Evolutionary conservation across 2,329 filamentous ascomycete genomes (phyloP).

Genomic region (Paecilomyces variotii): DNA sequence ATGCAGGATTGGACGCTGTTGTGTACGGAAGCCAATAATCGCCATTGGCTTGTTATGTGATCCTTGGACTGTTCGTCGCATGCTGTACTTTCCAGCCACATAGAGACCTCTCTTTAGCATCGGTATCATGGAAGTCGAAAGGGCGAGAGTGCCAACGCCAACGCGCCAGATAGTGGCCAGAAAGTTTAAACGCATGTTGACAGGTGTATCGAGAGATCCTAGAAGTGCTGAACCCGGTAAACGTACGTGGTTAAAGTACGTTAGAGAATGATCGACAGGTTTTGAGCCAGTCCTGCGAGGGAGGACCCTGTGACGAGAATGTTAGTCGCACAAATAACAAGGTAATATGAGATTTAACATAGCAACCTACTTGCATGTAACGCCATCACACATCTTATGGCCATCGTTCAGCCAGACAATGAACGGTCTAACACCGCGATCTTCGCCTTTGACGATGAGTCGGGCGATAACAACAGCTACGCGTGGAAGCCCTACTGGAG

Average conservation of each 20-base stretch:
- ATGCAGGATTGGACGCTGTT: slow-evolving; percentile 18
- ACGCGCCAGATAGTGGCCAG: slow-evolving; percentile 13
- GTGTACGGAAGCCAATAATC: slow-evolving; percentile 16
- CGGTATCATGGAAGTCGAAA: slow-evolving; percentile 9
- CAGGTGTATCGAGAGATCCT: slow-evolving; percentile 9
- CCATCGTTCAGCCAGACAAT: slow-evolving; percentile 21
- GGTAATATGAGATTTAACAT: not conserved
- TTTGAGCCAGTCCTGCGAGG: slow-evolving; percentile 18
- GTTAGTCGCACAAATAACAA: not conserved
- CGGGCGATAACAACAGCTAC: slow-evolving; percentile 27
- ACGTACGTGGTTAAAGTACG: slow-evolving; percentile 24
- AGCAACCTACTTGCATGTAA: slow-evolving; percentile 14
- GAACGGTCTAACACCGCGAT: slow-evolving; percentile 23
- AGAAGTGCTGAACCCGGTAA: slow-evolving; percentile 20
- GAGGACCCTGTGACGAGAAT: not conserved
- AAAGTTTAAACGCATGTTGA: slow-evolving; percentile 18
- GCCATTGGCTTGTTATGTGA: slow-evolving; percentile 6
- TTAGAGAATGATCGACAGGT: slow-evolving; percentile 24
- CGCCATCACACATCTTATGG: slow-evolving; percentile 17
- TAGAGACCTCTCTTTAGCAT: slow-evolving; percentile 12
- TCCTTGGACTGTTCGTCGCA: slow-evolving; percentile 9
- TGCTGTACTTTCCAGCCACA: slow-evolving; percentile 12
- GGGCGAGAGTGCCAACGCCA: slow-evolving; percentile 8
- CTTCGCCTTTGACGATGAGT: slow-evolving; percentile 17
- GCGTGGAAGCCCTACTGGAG: slow-evolving; percentile 5